Evolutionary conservation across 768 basidiomycete genomes (phyloP).

Genomic region (Boletus fagicola): DNA sequence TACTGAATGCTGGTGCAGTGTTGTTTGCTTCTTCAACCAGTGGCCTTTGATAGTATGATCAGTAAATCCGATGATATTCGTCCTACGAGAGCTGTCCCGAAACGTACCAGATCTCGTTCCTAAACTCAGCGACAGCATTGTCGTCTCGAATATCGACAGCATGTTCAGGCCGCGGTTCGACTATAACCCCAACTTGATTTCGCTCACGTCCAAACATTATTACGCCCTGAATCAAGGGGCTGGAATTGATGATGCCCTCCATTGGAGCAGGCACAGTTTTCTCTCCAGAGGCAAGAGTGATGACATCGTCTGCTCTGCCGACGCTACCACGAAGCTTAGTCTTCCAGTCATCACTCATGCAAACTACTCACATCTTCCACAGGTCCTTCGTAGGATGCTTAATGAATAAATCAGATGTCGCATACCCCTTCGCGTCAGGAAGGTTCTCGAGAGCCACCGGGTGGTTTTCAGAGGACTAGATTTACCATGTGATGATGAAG

Average conservation of each 20-base stretch:
- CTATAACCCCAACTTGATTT: conserved; percentile 30
- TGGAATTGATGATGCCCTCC: conserved; percentile 23
- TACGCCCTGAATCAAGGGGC: conserved; percentile 21
- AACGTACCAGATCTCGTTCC: conserved; percentile 26
- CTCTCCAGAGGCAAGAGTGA: conserved; percentile 33
- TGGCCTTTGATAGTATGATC: conserved; percentile 25
- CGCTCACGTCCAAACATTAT: conserved; percentile 36
- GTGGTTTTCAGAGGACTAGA: conserved; percentile 4
- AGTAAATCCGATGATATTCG: not conserved
- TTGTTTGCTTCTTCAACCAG: conserved; percentile 40
- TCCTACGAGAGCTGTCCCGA: no score
- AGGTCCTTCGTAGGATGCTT: conserved; percentile 43
- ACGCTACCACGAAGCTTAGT: conserved; percentile 26
- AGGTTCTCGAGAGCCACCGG: conserved; percentile 31
- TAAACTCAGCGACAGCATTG: conserved; percentile 10
- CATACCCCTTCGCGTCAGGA: conserved; percentile 34
- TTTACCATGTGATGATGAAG: not conserved
- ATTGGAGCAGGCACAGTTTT: conserved; percentile 36
- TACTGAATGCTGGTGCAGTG: conserved; percentile 37
- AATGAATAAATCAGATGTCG: conserved; percentile 43
- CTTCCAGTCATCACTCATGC: not conserved
- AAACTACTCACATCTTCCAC: conserved; percentile 41
- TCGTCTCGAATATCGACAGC: conserved; percentile 15
- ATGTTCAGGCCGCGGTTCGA: conserved; percentile 26
- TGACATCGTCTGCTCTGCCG: conserved; percentile 37